Conservation (phyloP, 2,329 filamentous ascomycete genomes). For the Neofusicoccum parvum region DNA sequence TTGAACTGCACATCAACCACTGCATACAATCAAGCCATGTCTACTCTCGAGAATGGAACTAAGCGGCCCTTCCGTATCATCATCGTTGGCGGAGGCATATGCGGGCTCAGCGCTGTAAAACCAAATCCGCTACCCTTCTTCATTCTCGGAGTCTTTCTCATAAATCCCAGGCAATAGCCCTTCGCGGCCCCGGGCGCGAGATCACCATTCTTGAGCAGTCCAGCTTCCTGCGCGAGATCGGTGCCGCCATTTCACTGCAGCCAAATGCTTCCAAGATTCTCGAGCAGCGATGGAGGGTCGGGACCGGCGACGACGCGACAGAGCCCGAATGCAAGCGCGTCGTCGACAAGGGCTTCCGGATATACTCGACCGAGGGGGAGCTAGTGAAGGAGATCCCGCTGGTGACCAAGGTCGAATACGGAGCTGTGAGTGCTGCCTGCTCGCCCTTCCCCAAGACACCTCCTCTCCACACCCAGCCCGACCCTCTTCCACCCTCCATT, state of each 20-base stretch:
- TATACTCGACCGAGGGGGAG: conserved; percentile 36
- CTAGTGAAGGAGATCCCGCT: conserved; percentile 38
- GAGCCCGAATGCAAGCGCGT: conserved; percentile 33
- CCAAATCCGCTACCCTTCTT: no score
- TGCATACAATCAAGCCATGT: neutral
- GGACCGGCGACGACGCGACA: conserved; percentile 25
- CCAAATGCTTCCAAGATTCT: conserved; percentile 46
- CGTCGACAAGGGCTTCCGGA: conserved; percentile 41
- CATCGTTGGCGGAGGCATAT: conserved; percentile 28
- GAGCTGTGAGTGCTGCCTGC: conserved; percentile 26
- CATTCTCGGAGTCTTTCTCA: neutral
- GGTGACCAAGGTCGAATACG: conserved; percentile 34
- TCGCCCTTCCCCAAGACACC: no score
- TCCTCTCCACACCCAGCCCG: no score
- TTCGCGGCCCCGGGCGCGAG: conserved; percentile 36
- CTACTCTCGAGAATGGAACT: neutral
- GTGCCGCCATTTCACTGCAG: conserved; percentile 46
- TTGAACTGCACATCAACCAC: neutral
- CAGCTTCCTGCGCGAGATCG: conserved; percentile 39
- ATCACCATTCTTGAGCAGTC: conserved; percentile 40
- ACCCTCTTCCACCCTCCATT: no score
- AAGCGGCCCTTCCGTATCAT: conserved; percentile 34
- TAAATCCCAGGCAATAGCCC: conserved; percentile 37
- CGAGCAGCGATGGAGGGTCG: conserved; percentile 33
- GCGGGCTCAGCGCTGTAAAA: neutral